Percentiles rank a stretch among this genome's conserved stretches.
phyloP scores from a whole-genome alignment of 2,329 filamentous ascomycete species.

The Volutella citrinella region DNA sequence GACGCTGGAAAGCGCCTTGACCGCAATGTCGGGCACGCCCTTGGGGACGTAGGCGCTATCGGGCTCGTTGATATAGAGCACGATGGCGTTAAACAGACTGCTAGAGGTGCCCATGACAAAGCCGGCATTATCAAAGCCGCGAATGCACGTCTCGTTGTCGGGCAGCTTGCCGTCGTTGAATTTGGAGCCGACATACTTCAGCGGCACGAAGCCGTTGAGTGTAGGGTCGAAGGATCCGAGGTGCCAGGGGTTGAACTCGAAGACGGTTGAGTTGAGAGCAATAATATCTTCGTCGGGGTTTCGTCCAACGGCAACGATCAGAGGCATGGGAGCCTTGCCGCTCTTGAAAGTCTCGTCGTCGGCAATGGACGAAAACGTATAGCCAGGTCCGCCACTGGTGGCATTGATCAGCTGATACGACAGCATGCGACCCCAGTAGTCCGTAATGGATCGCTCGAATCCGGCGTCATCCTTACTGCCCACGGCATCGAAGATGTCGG shows the following conservation, averaged over 20 bases:
- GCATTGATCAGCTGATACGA: slow-evolving; percentile 82
- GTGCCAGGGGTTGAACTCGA: slow-evolving; percentile 65
- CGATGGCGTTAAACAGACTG: slow-evolving; percentile 70
- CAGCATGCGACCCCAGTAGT: slow-evolving; percentile 87
- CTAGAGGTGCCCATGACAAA: slow-evolving; percentile 82
- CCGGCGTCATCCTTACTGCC: slow-evolving; percentile 37
- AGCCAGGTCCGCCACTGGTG: slow-evolving; percentile 67
- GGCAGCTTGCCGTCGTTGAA: slow-evolving; percentile 48
- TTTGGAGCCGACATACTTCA: slow-evolving; percentile 57
- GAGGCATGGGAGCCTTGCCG: slow-evolving; percentile 45
- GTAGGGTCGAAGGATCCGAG: slow-evolving; percentile 62
- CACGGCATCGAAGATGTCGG: slow-evolving; percentile 33
- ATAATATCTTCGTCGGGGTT: slow-evolving; percentile 42
- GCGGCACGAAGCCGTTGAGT: slow-evolving; percentile 57
- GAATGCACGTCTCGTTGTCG: slow-evolving; percentile 44
- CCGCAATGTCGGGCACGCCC: slow-evolving; percentile 38
- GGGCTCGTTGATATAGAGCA: slow-evolving; percentile 63
- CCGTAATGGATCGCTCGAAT: slow-evolving; percentile 67
- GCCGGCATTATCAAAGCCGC: slow-evolving; percentile 75
- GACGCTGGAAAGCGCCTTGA: slow-evolving; percentile 46
- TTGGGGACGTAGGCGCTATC: slow-evolving; percentile 49
- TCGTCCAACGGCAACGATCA: slow-evolving; percentile 48
- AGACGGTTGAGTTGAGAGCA: slow-evolving; percentile 57
- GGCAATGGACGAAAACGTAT: slow-evolving; percentile 74
- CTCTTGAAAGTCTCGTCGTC: slow-evolving; percentile 40